A percentile compares a stretch with the other conserved stretches of the same genome.
phyloP scores from a whole-genome alignment of 768 basidiomycete species.

The Tricholoma matsutake region DNA sequence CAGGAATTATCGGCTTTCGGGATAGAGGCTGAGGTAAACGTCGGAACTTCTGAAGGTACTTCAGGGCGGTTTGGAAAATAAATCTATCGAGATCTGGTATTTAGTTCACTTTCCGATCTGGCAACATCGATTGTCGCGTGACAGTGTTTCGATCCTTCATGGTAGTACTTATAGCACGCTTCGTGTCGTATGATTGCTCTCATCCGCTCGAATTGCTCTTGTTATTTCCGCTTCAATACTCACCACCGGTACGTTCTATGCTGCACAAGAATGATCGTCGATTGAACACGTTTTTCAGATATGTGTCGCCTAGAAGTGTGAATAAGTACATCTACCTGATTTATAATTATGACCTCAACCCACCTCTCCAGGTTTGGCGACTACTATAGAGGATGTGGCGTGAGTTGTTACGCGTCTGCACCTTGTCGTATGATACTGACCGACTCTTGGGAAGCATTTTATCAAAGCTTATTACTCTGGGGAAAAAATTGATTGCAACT shows the following conservation, averaged over 20 bases:
- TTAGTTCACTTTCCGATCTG: slow-evolving; percentile 14
- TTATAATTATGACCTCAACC: neutral
- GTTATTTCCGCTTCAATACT: slow-evolving; percentile 2
- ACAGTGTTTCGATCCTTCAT: slow-evolving; percentile 20
- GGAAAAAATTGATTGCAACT: slow-evolving; percentile 51
- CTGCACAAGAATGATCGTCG: neutral
- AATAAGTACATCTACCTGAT: slow-evolving; percentile 13
- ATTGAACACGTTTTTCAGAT: slow-evolving; percentile 9
- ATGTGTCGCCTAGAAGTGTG: slow-evolving; percentile 66
- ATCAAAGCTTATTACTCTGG: slow-evolving; percentile 63
- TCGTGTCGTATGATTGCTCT: slow-evolving; percentile 17
- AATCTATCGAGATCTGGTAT: slow-evolving; percentile 18
- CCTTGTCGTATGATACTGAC: slow-evolving; percentile 8
- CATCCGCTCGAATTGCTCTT: slow-evolving; percentile 14
- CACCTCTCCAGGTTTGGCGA: slow-evolving; percentile 35
- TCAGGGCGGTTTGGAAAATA: slow-evolving; percentile 23
- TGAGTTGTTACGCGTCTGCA: slow-evolving; percentile 19
- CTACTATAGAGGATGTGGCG: slow-evolving; percentile 42
- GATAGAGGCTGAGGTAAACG: slow-evolving; percentile 11
- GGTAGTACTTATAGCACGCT: slow-evolving; percentile 18
- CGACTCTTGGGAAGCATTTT: slow-evolving; percentile 48
- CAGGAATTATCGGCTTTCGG: slow-evolving; percentile 16
- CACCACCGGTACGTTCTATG: slow-evolving; percentile 4
- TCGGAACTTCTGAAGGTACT: slow-evolving; percentile 18
- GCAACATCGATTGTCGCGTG: slow-evolving; percentile 28